These are phyloP conservation scores for Leccinum subrobustum DNA, from an alignment of 1,284 basidiomycete genomes.

Conservation along the genomic window DNA sequence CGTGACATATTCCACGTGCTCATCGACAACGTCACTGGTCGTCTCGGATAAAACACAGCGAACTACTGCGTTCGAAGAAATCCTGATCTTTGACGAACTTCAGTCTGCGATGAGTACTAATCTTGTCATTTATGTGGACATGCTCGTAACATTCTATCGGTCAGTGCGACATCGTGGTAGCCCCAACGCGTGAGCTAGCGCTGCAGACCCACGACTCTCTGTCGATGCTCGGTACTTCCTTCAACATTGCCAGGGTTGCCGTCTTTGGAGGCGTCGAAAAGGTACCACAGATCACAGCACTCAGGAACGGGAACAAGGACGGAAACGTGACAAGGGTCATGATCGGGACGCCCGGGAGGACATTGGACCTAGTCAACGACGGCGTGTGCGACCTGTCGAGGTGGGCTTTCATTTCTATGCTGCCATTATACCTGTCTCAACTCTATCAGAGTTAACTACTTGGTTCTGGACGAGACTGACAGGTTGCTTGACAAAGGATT, in stretches of 20 bases:
- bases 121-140: too few relatives aligned
- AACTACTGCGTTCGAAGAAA: too few relatives aligned
- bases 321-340: slow-evolving; percentile 47
- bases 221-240: slow-evolving; percentile 71
- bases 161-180: slow-evolving; percentile 60
- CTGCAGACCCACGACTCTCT: slow-evolving; percentile 93
- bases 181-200: slow-evolving; percentile 93
- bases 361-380: slow-evolving; percentile 87
- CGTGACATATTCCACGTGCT: too few relatives aligned
- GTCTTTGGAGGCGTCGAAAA: slow-evolving; percentile 94
- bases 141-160: too few relatives aligned
- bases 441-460: slow-evolving; percentile 70
- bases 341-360: slow-evolving; percentile 94
- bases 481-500: slow-evolving; percentile 99
- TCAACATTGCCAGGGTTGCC: slow-evolving; percentile 60
- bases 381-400: slow-evolving; percentile 80
- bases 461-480: slow-evolving; percentile 97
- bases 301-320: slow-evolving; percentile 49
- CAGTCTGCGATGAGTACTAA: too few relatives aligned
- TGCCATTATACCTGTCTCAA: background rate
- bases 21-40: too few relatives aligned
- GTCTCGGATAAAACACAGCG: too few relatives aligned
- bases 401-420: slow-evolving; percentile 41
- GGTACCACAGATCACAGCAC: slow-evolving; percentile 70
- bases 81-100: too few relatives aligned